Evolutionary conservation across 192 early-diverging fungal genomes (phyloP).

Genomic region (Dispira simplex): DNA sequence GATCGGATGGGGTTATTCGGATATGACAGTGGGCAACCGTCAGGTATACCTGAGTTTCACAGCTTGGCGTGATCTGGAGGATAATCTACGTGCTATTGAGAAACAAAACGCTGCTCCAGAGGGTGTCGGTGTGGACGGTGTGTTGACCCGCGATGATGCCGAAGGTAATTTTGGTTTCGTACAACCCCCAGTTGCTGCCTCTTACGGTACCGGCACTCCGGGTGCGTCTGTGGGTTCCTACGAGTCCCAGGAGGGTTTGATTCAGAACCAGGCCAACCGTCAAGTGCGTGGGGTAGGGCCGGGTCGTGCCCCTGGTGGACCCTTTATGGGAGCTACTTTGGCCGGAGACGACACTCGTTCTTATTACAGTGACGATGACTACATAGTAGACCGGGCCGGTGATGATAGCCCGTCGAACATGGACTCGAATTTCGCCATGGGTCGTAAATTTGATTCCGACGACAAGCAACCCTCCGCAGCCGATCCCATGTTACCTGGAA

Average conservation of each 20-base stretch:
- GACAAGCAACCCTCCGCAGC: slow-evolving; percentile 22
- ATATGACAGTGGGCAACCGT: slow-evolving; percentile 40
- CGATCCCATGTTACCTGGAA: slow-evolving; percentile 14
- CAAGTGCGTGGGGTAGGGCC: slow-evolving; percentile 14
- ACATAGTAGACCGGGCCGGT: slow-evolving; percentile 20
- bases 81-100: slow-evolving; percentile 54
- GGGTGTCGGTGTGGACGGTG: slow-evolving; percentile 23
- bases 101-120: slow-evolving; percentile 24
- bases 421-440: slow-evolving; percentile 19
- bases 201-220: slow-evolving; percentile 13
- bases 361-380: slow-evolving; percentile 30
- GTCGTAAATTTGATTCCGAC: slow-evolving; percentile 18
- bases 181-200: slow-evolving; percentile 1
- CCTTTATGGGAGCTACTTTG: slow-evolving; percentile 20
- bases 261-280: slow-evolving; percentile 8
- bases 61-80: slow-evolving; percentile 75
- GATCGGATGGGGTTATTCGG: slow-evolving; percentile 37
- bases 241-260: slow-evolving; percentile 16
- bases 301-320: slow-evolving; percentile 21
- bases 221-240: slow-evolving; percentile 15
- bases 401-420: slow-evolving; percentile 31
- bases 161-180: slow-evolving; percentile 21
- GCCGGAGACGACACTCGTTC: slow-evolving; percentile 17
- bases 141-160: slow-evolving; percentile 21
- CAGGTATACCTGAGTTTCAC: slow-evolving; percentile 59